Percentiles rank a stretch among this genome's conserved stretches.
Conservation (phyloP, 1,284 basidiomycete genomes). For the Gymnopus androsaceus region DNA sequence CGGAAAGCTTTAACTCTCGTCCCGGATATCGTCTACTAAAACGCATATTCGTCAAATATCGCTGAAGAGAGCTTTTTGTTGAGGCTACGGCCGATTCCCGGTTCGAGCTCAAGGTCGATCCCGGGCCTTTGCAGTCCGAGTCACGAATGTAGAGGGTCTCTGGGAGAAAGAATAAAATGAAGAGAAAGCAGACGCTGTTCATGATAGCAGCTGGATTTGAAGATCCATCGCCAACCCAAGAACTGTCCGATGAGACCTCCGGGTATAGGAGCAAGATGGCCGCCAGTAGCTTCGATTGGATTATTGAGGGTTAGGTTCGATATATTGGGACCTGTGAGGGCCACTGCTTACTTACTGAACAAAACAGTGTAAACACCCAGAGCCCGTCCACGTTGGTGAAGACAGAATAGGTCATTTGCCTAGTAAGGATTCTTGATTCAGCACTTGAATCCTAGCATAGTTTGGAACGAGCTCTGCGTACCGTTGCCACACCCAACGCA, state of each 20-base stretch:
- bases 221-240: constrained; percentile 10
- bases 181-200: constrained; percentile 1
- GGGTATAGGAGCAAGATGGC: constrained; percentile 36
- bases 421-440: too few relatives aligned
- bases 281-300: constrained; percentile 27
- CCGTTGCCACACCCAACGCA: constrained; percentile 38
- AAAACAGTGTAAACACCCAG: constrained; percentile 39
- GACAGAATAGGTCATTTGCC: constrained; percentile 30
- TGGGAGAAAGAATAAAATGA: constrained; percentile 8
- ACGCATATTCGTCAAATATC: neutral
- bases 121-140: too few relatives aligned
- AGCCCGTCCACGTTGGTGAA: constrained; percentile 37
- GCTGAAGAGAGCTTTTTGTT: neutral
- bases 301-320: too few relatives aligned
- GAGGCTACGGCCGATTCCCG: too few relatives aligned
- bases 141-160: constrained; percentile 10
- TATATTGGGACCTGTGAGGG: too few relatives aligned
- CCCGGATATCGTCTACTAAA: constrained; percentile 1
- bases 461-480: constrained; percentile 12
- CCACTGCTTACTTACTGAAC: constrained; percentile 27
- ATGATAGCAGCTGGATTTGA: constrained; percentile 9
- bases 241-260: constrained; percentile 10
- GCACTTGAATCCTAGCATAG: too few relatives aligned
- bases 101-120: neutral
- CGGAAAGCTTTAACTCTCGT: neutral